Evolutionary conservation across 768 basidiomycete genomes (phyloP).

Genomic region (Pleurotus eryngii): DNA sequence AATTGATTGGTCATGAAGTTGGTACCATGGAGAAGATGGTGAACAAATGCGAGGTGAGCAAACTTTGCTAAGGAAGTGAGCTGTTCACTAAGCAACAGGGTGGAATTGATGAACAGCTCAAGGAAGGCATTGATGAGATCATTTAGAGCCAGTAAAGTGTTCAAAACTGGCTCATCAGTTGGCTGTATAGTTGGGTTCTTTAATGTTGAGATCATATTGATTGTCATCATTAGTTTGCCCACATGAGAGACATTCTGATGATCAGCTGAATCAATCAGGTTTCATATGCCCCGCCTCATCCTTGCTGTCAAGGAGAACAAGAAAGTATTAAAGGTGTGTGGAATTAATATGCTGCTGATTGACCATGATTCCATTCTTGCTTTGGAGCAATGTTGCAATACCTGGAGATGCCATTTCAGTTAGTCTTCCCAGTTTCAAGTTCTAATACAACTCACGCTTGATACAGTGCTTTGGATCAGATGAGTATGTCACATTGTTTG

Average conservation of each 20-base stretch:
- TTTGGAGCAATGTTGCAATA: not conserved
- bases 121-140: conserved; percentile 25
- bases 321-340: conserved; percentile 12
- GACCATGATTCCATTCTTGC: conserved; percentile 15
- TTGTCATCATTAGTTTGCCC: conserved; percentile 19
- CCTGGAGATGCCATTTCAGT: not conserved
- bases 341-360: conserved; percentile 17
- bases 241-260: conserved; percentile 30
- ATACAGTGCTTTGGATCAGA: conserved; percentile 14
- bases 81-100: conserved; percentile 22
- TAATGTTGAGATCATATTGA: conserved; percentile 15
- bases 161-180: conserved; percentile 12
- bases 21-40: conserved; percentile 16
- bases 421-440: no score
- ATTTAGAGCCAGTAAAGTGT: conserved; percentile 21
- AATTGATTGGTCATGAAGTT: conserved; percentile 26
- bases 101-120: conserved; percentile 19
- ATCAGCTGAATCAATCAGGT: conserved; percentile 25
- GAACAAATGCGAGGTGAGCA: conserved; percentile 20
- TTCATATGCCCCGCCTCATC: conserved; percentile 8
- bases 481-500: conserved; percentile 6
- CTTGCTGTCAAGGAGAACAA: conserved; percentile 15
- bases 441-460: conserved; percentile 6
- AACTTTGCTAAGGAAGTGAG: conserved; percentile 20
- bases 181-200: conserved; percentile 13